Percentiles rank a stretch among this genome's conserved stretches.
These are phyloP conservation scores for Poa pratensis DNA, from an alignment of 176 grass and related monocot species.

Conservation along the genomic window DNA sequence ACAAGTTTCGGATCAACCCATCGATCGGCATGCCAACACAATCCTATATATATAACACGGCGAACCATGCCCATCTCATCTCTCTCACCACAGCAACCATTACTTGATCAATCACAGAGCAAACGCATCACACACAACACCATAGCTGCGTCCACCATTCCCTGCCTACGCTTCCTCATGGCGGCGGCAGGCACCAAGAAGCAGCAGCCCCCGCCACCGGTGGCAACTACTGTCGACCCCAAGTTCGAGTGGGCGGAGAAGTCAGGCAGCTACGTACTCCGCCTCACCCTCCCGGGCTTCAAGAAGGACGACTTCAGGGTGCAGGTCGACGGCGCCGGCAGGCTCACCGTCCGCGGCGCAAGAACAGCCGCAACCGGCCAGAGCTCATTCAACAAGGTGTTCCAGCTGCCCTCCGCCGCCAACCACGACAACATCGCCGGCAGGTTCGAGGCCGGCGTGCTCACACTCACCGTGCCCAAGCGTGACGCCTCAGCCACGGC, in stretches of 20 bases:
- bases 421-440: constrained; percentile 50
- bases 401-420: constrained; percentile 57
- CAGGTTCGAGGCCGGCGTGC: constrained; percentile 43
- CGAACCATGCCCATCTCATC: background rate
- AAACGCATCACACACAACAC: background rate
- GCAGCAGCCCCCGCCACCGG: background rate
- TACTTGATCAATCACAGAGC: background rate
- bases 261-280: background rate
- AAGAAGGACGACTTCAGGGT: constrained; percentile 68
- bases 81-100: background rate
- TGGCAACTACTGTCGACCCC: background rate
- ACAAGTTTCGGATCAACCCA: constrained; percentile 7
- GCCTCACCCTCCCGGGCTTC: constrained; percentile 39
- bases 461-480: constrained; percentile 49
- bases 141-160: background rate
- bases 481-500: no score
- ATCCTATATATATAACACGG: background rate
- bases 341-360: constrained; percentile 54
- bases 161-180: constrained; percentile 15
- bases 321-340: constrained; percentile 52
- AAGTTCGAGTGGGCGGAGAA: constrained; percentile 12
- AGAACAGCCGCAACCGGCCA: no score
- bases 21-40: background rate
- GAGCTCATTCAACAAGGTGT: constrained; percentile 14
- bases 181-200: background rate